Percentiles rank a stretch among this genome's conserved stretches.
These are phyloP conservation scores for Penicillium occitanis DNA, from an alignment of 2,329 filamentous ascomycete species.

Conservation along the genomic window DNA sequence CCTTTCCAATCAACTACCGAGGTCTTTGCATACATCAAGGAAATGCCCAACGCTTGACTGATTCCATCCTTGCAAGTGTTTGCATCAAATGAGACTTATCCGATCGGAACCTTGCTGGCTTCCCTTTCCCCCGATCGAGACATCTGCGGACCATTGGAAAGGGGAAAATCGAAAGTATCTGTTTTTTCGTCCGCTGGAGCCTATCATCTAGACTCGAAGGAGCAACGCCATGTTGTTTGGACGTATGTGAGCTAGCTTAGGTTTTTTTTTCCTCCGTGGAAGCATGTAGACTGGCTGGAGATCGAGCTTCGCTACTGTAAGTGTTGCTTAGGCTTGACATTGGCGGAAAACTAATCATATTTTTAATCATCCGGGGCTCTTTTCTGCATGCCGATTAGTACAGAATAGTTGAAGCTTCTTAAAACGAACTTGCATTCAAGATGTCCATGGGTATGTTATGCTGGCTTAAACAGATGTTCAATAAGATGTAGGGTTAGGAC, in stretches of 20 bases:
- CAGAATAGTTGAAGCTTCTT: background rate
- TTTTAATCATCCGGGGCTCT: background rate
- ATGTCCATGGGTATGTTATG: background rate
- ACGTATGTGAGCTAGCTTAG: too few relatives aligned
- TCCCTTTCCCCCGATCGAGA: too few relatives aligned
- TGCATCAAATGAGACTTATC: too few relatives aligned
- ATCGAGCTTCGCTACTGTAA: background rate
- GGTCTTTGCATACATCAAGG: too few relatives aligned
- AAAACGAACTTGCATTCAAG: background rate
- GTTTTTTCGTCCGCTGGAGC: too few relatives aligned
- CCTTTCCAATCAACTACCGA: too few relatives aligned
- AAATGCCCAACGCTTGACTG: too few relatives aligned
- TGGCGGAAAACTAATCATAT: background rate
- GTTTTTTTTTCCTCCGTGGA: background rate
- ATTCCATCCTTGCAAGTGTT: too few relatives aligned
- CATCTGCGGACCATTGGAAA: too few relatives aligned
- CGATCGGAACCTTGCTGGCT: too few relatives aligned
- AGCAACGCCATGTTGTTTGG: background rate
- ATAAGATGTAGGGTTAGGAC: background rate
- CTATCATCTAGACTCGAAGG: too few relatives aligned
- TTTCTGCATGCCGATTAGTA: background rate
- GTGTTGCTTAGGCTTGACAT: background rate
- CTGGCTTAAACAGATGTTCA: background rate
- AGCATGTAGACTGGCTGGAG: background rate
- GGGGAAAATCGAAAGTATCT: too few relatives aligned